These are phyloP conservation scores for Penicillium glabrum DNA, from an alignment of 2,329 filamentous ascomycete species.

Conservation along the genomic window DNA sequence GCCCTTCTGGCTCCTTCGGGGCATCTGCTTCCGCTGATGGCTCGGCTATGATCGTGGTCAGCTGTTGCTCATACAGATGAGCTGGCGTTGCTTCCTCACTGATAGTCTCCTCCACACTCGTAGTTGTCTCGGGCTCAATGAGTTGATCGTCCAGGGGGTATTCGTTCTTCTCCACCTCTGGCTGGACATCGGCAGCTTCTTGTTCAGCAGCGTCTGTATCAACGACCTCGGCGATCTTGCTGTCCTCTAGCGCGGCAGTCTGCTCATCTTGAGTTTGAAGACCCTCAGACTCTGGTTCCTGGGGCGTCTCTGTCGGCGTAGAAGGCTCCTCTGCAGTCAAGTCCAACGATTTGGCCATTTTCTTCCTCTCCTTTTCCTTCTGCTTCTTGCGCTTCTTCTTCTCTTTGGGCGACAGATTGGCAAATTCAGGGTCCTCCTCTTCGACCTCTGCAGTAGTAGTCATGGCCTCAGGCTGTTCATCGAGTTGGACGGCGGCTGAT, in stretches of 20 bases:
- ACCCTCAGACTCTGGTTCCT: slow-evolving; percentile 5
- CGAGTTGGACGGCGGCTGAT: not conserved
- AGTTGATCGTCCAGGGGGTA: not conserved
- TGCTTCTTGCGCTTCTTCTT: slow-evolving; percentile 24
- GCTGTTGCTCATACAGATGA: not conserved
- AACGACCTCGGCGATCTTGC: not conserved
- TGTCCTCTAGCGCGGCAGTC: not conserved
- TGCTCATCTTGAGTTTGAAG: not conserved
- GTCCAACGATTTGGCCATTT: slow-evolving; percentile 23
- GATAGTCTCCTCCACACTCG: slow-evolving; percentile 8
- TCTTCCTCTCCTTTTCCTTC: slow-evolving; percentile 15
- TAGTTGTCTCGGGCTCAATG: not conserved
- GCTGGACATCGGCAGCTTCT: not conserved
- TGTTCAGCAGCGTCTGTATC: not conserved
- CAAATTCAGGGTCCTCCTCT: slow-evolving; percentile 5
- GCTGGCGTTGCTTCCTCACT: not conserved
- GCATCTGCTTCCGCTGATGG: not conserved
- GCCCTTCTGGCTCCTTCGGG: not conserved
- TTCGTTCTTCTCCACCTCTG: not conserved
- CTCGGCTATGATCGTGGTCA: not conserved
- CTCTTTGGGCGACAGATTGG: slow-evolving; percentile 19
- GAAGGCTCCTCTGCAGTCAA: slow-evolving; percentile 9
- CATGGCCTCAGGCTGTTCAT: not conserved
- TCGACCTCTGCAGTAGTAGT: not conserved
- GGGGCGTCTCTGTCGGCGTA: not conserved